Evolutionary conservation across 179 eudicot species (phyloP), one percentile per base, ranked within the genome.

Genomic region (Carnegiea gigantea): DNA sequence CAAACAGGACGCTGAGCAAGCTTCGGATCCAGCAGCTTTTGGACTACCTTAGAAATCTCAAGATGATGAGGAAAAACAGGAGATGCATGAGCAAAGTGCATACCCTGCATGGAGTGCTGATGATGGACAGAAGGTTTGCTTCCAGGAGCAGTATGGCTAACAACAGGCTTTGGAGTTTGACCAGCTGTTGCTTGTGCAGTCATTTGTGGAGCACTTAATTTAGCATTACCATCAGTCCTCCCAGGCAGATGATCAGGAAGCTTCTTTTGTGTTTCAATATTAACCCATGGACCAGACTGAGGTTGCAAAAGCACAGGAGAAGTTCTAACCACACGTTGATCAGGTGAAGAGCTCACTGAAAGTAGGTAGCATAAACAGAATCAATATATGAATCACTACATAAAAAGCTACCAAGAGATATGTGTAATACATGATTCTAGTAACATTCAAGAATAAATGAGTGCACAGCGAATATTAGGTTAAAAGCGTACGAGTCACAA

Each of bases 11-110:
- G 91, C 81, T 86, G 89, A 12, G 86, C 84, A 75, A 82, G 79
- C 75, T 86, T 86, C 59, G 92, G 92, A 30, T 91, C 88, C 60
- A 95, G 81, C 60, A 97, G 70, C 84, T 87, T 95, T 83, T 95
- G 97, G 65, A 95, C 94, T 83, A 90, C 80, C 87, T 91, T 93
- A 72, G 92, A 83, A 82, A 95, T 91, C 84, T 93, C 98, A 82
- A 77, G 76, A 86, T 97, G 98, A 40, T 71, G 88, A 82, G 82
- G 93, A 78, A 84, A 78, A 79, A 59, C 72, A 46, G 90, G 81
- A 78, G 92, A 86, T 84, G 91, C 71, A 64, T 88, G 92, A 64
- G 77, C 88, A 81, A 79, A 57, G 71, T 83, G 90, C 77, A 78
- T 68, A 57, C 92, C 91, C 77, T 89, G 93, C 62, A 85, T 71